phyloP scores from a whole-genome alignment of 768 basidiomycete species.

The Hydnomerulius pinastri region DNA sequence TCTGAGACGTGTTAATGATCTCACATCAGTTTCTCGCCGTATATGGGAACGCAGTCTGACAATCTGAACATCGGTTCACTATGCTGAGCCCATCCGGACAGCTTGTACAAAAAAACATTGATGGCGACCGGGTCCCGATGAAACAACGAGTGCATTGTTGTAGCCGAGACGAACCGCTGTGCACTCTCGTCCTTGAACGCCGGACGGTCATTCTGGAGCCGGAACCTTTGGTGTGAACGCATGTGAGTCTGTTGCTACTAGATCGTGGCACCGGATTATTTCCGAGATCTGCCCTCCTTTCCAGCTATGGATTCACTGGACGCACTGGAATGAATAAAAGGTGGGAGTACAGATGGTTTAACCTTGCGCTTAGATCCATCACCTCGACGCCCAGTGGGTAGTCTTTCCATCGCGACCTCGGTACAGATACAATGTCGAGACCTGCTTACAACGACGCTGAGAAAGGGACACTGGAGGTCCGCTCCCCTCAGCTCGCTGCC shows the following conservation, averaged over 20 bases:
- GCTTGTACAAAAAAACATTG: slow-evolving; percentile 1
- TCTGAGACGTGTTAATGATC: neutral
- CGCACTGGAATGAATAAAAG: slow-evolving; percentile 24
- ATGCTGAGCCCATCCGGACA: neutral
- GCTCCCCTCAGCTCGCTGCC: slow-evolving; percentile 33
- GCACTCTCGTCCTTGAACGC: slow-evolving; percentile 1
- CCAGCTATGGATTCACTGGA: slow-evolving; percentile 10
- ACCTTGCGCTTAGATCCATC: slow-evolving; percentile 1
- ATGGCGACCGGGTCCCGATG: slow-evolving; percentile 15
- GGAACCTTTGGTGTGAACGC: slow-evolving; percentile 10
- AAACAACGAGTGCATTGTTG: slow-evolving; percentile 5
- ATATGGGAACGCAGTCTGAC: neutral
- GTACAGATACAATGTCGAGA: slow-evolving; percentile 42
- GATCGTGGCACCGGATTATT: slow-evolving; percentile 11
- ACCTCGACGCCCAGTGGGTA: slow-evolving; percentile 9
- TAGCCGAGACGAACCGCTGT: neutral
- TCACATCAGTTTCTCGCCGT: neutral
- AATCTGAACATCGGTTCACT: neutral
- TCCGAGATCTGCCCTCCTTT: slow-evolving; percentile 19
- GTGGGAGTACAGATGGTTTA: neutral
- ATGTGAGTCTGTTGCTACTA: slow-evolving; percentile 10
- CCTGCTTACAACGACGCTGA: slow-evolving; percentile 55
- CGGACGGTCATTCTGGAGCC: slow-evolving; percentile 15
- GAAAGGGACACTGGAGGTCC: slow-evolving; percentile 54
- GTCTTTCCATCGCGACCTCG: slow-evolving; percentile 13